phyloP scores from a whole-genome alignment of 805 yeast genomes.

The Wickerhamomyces strasburgensis region DNA sequence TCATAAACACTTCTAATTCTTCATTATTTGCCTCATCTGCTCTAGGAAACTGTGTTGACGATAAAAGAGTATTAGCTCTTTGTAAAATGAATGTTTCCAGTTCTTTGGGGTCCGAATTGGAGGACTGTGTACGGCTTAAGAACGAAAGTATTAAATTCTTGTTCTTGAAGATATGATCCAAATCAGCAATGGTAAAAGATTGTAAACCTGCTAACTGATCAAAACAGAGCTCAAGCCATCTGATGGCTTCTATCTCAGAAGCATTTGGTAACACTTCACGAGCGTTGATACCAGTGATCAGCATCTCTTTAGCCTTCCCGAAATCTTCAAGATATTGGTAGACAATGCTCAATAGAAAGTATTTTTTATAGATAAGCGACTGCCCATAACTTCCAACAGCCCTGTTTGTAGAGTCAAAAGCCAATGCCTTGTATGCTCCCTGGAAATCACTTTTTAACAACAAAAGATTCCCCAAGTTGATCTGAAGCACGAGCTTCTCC shows the following conservation, averaged over 20 bases:
- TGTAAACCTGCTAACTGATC: slow-evolving; percentile 3
- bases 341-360: slow-evolving; percentile 8
- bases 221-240: slow-evolving; percentile 18
- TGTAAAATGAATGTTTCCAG: slow-evolving; percentile 9
- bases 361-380: slow-evolving; percentile 12
- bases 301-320: slow-evolving; percentile 1
- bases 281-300: slow-evolving; percentile 14
- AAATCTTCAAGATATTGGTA: slow-evolving; percentile 2
- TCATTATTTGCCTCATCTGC: slow-evolving; percentile 33
- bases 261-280: slow-evolving; percentile 11
- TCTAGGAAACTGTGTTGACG: slow-evolving; percentile 36
- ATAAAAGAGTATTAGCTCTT: slow-evolving; percentile 17
- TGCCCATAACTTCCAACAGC: not conserved
- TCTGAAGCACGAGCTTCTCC: not conserved
- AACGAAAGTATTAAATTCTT: slow-evolving; percentile 17
- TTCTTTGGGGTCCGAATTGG: slow-evolving; percentile 2
- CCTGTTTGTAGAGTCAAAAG: not conserved
- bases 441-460: not conserved
- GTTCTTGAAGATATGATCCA: slow-evolving; percentile 7
- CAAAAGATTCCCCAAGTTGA: not conserved
- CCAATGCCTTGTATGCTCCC: not conserved
- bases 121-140: slow-evolving; percentile 3
- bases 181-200: slow-evolving; percentile 1
- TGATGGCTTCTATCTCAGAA: slow-evolving; percentile 18
- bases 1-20: slow-evolving; percentile 29